Evolutionary conservation across 495 filamentous ascomycete species (phyloP).

Genomic region (Podospora pseudopauciseta): DNA sequence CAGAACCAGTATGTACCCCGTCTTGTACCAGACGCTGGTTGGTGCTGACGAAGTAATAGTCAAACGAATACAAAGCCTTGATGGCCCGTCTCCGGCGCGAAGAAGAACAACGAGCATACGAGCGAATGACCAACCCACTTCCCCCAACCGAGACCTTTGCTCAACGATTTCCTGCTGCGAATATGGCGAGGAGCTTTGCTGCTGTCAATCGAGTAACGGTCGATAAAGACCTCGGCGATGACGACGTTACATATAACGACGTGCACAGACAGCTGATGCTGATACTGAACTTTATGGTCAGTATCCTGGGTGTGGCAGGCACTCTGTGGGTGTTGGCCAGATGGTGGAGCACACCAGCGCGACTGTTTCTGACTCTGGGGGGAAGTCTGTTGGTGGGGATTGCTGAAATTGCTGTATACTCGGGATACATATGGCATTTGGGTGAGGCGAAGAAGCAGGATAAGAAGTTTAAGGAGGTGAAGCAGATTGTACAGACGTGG

Average conservation of each 20-base stretch:
- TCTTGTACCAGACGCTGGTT: constrained; percentile 22
- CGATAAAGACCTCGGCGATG: constrained; percentile 44
- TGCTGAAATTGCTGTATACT: constrained; percentile 85
- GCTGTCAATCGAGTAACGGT: constrained; percentile 40
- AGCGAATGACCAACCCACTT: constrained; percentile 64
- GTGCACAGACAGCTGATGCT: constrained; percentile 72
- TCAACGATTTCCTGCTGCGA: constrained; percentile 52
- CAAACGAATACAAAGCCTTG: constrained; percentile 78
- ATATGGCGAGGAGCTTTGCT: constrained; percentile 48
- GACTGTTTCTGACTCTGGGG: constrained; percentile 66
- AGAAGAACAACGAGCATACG: constrained; percentile 75
- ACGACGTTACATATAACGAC: constrained; percentile 61
- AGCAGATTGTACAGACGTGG: constrained; percentile 66
- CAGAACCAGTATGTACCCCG: constrained; percentile 61
- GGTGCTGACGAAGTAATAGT: constrained; percentile 46
- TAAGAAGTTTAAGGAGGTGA: constrained; percentile 62
- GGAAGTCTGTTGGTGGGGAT: constrained; percentile 70
- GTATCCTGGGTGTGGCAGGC: constrained; percentile 63
- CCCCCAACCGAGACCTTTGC: constrained; percentile 54
- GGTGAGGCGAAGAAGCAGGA: constrained; percentile 66
- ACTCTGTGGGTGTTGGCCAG: constrained; percentile 70
- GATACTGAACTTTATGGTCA: constrained; percentile 70
- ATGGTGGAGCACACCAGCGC: constrained; percentile 64
- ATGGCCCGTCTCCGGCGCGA: constrained; percentile 81
- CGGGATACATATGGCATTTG: constrained; percentile 76